Conservation (phyloP, 495 filamentous ascomycete species). For the Penicillium steckii region DNA sequence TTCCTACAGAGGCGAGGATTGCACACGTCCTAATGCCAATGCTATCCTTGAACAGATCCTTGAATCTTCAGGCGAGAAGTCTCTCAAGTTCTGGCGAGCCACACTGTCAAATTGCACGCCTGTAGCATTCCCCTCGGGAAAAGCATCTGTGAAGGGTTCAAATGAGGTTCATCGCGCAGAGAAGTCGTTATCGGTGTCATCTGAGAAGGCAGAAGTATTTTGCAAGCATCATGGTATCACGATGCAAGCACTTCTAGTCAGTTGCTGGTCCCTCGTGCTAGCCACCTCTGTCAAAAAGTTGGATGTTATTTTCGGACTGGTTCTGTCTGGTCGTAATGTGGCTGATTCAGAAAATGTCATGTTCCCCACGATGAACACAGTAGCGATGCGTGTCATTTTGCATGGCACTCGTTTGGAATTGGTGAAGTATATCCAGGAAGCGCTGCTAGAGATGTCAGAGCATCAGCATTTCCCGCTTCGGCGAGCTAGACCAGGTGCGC, state of each 20-base stretch:
- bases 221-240: slow-evolving; percentile 64
- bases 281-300: slow-evolving; percentile 56
- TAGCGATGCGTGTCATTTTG: slow-evolving; percentile 54
- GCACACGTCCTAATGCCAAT: slow-evolving; percentile 21
- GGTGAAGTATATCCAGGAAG: slow-evolving; percentile 49
- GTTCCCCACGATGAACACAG: slow-evolving; percentile 89
- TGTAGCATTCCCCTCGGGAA: slow-evolving; percentile 13
- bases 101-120: slow-evolving; percentile 29
- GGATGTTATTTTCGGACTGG: slow-evolving; percentile 76
- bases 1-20: slow-evolving; percentile 28
- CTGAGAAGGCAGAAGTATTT: slow-evolving; percentile 42
- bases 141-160: slow-evolving; percentile 23
- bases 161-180: slow-evolving; percentile 30
- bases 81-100: slow-evolving; percentile 39
- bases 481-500: slow-evolving; percentile 24
- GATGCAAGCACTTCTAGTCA: slow-evolving; percentile 71
- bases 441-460: slow-evolving; percentile 64
- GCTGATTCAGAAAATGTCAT: slow-evolving; percentile 66
- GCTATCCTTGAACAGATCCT: slow-evolving; percentile 31
- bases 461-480: slow-evolving; percentile 47
- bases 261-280: slow-evolving; percentile 65
- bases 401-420: slow-evolving; percentile 42
- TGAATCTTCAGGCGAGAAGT: slow-evolving; percentile 20
- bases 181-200: slow-evolving; percentile 26
- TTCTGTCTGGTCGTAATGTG: slow-evolving; percentile 65